Evolutionary conservation across 78 protist species (phyloP), one percentile per base, ranked within the genome.

Genomic region (Dictyostelium brefeldianum): DNA sequence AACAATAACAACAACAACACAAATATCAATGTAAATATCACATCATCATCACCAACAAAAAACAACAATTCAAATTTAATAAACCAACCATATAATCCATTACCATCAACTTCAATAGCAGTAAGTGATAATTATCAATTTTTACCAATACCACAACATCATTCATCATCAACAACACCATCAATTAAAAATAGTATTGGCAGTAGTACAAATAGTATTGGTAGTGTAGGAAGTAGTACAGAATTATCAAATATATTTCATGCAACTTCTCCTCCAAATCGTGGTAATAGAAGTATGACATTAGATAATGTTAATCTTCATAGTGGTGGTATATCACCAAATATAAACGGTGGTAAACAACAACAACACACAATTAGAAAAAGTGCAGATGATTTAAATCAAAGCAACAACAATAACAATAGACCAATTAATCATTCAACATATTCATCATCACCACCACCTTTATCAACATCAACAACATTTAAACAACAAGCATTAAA

Each of bases 221-320:
- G 43, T 36, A 36, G 70, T 53, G 46, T 64, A 64, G 51, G 51
- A 0, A 31, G 48, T 74, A 51, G 29, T 22, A 36, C 27, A 20
- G 31, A 43, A 18, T 27, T n/a, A 41, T 46, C 47, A 6, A 22
- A 64, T 43, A 22, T 46, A 31, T 73, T 73, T 46, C 79, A n/a
- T 41, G 54, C 79, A 73, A 73, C 46, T 31, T 73, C 79, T 2
- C 75, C 75, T 46, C 79, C 79, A 73, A 73, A 73, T 47, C 56
- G 59, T 46, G 22, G n/a, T 46, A 18, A n/a, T 2, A 73, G 56
- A 73, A 46, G 48, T 46, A 43, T 73, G 14, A 73, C 51, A 20
- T 73, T 47, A 5, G 51, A 57, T 57, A 57, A n/a, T 57, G 10
- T 9, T n/a, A 57, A 57, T 22, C 59, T 15, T 53, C 25, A 22